Evolutionary conservation across 805 yeast genomes (phyloP).

Genomic region (Priceomyces castillae): DNA sequence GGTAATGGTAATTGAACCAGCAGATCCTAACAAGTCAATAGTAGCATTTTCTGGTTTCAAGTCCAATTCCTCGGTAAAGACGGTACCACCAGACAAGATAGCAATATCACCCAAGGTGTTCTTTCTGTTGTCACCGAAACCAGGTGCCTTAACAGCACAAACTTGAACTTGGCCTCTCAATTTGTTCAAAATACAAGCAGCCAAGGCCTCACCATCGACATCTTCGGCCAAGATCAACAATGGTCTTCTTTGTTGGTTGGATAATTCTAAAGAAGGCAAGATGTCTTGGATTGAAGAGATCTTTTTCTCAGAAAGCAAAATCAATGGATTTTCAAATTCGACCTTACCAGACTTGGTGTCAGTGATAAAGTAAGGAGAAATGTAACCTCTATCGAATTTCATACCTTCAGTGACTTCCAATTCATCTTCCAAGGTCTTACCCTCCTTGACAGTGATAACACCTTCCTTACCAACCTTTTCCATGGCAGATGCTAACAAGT

Average conservation of each 20-base stretch:
- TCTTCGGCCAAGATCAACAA: conserved; percentile 92
- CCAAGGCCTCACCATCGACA: conserved; percentile 96
- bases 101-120: conserved; percentile 95
- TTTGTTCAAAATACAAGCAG: conserved; percentile 96
- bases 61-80: conserved; percentile 88
- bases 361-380: conserved; percentile 94
- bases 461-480: conserved; percentile 99
- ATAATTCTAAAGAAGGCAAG: conserved; percentile 87
- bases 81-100: conserved; percentile 90
- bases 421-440: conserved; percentile 94
- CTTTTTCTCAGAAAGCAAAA: conserved; percentile 86
- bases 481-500: conserved; percentile 90
- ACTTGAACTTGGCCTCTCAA: conserved; percentile 98
- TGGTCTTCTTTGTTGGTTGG: conserved; percentile 92
- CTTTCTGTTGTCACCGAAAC: conserved; percentile 98
- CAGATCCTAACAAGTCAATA: conserved; percentile 82
- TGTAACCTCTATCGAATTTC: conserved; percentile 97
- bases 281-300: conserved; percentile 86
- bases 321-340: conserved; percentile 89
- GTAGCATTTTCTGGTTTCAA: conserved; percentile 95
- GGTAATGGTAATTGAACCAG: conserved; percentile 88
- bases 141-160: conserved; percentile 97
- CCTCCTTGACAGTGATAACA: conserved; percentile 96
- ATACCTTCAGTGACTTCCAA: conserved; percentile 96
- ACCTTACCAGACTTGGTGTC: conserved; percentile 90